These are phyloP conservation scores for Auxenochlorella pyrenoidosa DNA, from an alignment of 139 green algal genomes.

Conservation along the genomic window DNA sequence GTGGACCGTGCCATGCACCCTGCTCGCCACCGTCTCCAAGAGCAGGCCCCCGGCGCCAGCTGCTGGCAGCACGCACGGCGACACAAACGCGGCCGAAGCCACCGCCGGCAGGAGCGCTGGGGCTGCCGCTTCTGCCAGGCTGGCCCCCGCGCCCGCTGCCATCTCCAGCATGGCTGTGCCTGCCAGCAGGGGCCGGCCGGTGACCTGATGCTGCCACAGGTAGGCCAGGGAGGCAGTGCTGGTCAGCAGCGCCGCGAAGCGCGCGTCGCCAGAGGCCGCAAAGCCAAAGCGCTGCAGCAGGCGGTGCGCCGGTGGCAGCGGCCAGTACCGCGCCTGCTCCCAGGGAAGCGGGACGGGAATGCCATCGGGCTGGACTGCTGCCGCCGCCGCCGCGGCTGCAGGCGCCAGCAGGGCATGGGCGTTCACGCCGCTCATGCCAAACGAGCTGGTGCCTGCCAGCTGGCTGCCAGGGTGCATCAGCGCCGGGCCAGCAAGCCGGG, in stretches of 20 bases:
- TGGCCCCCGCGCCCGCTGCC: background rate
- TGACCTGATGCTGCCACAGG: conserved; percentile 65
- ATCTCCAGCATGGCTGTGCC: conserved; percentile 66
- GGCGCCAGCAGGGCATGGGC: conserved; percentile 46
- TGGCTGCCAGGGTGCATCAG: conserved; percentile 42
- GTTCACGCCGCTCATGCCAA: conserved; percentile 63
- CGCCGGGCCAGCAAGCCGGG: conserved; percentile 62
- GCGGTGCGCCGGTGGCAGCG: conserved; percentile 3
- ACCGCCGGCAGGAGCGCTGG: background rate
- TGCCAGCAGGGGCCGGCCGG: conserved; percentile 56
- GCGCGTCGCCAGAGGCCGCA: background rate
- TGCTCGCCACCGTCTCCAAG: background rate
- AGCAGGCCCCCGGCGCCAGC: background rate
- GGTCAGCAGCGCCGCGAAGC: background rate
- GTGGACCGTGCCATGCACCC: background rate
- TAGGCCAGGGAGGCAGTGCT: conserved; percentile 38
- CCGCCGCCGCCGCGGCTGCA: background rate
- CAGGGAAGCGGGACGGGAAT: background rate
- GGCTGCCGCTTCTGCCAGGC: background rate
- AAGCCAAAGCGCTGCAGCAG: background rate
- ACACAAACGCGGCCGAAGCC: background rate
- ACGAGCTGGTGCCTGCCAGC: conserved; percentile 39
- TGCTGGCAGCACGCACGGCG: conserved; percentile 13
- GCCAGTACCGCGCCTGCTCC: conserved; percentile 12
- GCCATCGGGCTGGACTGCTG: too few species aligned